These are phyloP conservation scores for Vararia minispora DNA, from an alignment of 768 basidiomycete genomes.

Conservation along the genomic window DNA sequence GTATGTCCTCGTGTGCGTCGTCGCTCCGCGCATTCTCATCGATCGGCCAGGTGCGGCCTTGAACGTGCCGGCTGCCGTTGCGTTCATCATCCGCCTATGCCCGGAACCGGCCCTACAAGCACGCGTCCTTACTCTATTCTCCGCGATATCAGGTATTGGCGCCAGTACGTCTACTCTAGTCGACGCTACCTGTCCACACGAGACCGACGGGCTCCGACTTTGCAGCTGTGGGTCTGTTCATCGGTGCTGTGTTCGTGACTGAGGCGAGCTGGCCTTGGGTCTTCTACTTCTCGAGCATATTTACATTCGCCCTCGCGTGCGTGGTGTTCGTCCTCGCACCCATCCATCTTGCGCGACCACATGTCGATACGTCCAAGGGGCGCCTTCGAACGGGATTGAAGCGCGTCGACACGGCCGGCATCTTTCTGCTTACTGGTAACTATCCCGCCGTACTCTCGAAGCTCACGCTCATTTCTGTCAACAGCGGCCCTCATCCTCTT, in stretches of 20 bases:
- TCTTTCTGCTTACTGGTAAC: constrained; percentile 24
- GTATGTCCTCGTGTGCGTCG: not conserved
- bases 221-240: constrained; percentile 23
- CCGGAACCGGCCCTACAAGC: constrained; percentile 31
- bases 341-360: constrained; percentile 6
- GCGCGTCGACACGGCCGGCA: constrained; percentile 25
- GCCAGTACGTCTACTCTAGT: too few relatives aligned
- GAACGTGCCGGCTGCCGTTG: constrained; percentile 31
- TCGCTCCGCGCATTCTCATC: not conserved
- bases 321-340: constrained; percentile 24
- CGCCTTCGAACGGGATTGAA: constrained; percentile 13
- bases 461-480: too few relatives aligned
- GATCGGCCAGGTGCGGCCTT: constrained; percentile 24
- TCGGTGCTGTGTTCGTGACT: constrained; percentile 27
- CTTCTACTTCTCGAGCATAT: constrained; percentile 33
- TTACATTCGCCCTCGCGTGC: constrained; percentile 22
- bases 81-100: constrained; percentile 35
- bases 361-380: not conserved
- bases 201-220: too few relatives aligned
- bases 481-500: constrained; percentile 23
- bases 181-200: too few relatives aligned
- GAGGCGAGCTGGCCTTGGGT: constrained; percentile 31
- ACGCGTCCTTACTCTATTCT: constrained; percentile 31
- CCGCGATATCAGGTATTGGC: too few relatives aligned
- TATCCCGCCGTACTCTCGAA: not conserved